Base-by-base conservation (phyloP, 805 yeast species). In the Candida ulmi region DNA sequence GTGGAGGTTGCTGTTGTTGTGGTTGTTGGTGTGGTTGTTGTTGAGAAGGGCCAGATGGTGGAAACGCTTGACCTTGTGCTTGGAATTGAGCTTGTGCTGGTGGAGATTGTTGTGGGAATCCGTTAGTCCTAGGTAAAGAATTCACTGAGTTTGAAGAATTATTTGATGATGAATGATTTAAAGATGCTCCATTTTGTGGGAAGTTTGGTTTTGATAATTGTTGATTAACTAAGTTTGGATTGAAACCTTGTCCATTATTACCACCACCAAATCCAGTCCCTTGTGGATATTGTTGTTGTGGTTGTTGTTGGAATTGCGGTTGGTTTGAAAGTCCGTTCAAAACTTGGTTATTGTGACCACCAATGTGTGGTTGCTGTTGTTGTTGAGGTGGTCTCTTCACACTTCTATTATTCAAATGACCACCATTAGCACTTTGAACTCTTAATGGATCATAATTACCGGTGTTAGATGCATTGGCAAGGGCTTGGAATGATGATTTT, bases 401-500 rank as follows among this genome's bases (percentile, higher is more conserved):
- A 16, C 35, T 27, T 17, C n/a, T 36, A 36, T 28, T 40, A 34
- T 40, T 29, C 37, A 45, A 34, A 18, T 39, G 34, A 8, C 27
- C 38, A 5, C 39, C 12, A 33, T 39, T 38, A 36, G 42, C 33
- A 18, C 39, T 39, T 19, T 37, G 37, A 25, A 38, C 9, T 21
- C 24, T 21, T 21, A 21, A 21, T 21, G 24, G 36, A 4, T 28
- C 38, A 33, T 42, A 40, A n/a, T n/a, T n/a, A 30, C 46, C 42
- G 16, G 47, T 30, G 2, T 44, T 42, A 3, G 43, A 31, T 5
- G 48, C 30, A 23, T 30, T 33, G 9, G 30, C 37, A 35, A 51
- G 17, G 31, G 68, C 34, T 19, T 18, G 56, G 45, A 62, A 50
- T 2, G 66, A 55, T 1, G 73, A 67, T 43, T 65, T 68, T 45